phyloP scores from a whole-genome alignment of 2,329 filamentous ascomycete genomes.

The Claviceps quebecensis region DNA sequence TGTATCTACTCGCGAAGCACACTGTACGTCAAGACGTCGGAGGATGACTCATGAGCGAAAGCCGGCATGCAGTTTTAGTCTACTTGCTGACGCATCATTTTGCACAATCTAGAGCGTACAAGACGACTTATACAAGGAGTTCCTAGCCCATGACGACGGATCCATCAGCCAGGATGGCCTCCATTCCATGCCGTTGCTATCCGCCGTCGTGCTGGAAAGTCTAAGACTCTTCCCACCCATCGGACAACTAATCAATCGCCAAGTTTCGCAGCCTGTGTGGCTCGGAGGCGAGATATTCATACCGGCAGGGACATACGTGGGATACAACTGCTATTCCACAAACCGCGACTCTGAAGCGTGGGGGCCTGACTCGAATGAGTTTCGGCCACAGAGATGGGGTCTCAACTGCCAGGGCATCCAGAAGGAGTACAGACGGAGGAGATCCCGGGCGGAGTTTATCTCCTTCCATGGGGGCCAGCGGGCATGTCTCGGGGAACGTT shows the following conservation, averaged over 20 bases:
- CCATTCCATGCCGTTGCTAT: slow-evolving; percentile 26
- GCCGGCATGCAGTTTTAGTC: background rate
- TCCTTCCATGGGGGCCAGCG: slow-evolving; percentile 27
- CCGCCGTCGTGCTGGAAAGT: slow-evolving; percentile 29
- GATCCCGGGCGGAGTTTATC: slow-evolving; percentile 24
- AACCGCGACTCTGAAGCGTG: slow-evolving; percentile 20
- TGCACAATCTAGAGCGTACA: slow-evolving; percentile 13
- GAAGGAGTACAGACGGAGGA: slow-evolving; percentile 19
- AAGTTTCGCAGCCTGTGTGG: slow-evolving; percentile 12
- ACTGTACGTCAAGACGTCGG: slow-evolving; percentile 8
- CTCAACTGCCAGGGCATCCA: slow-evolving; percentile 19
- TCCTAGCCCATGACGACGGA: slow-evolving; percentile 9
- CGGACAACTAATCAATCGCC: slow-evolving; percentile 33
- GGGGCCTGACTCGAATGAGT: slow-evolving; percentile 21
- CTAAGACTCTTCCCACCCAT: slow-evolving; percentile 35
- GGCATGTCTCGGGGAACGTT: slow-evolving; percentile 26
- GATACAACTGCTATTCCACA: slow-evolving; percentile 26
- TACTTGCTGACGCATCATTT: background rate
- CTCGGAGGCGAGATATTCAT: slow-evolving; percentile 19
- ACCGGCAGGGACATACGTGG: slow-evolving; percentile 23
- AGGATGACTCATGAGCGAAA: no score
- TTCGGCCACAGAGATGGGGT: slow-evolving; percentile 26
- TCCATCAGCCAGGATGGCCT: slow-evolving; percentile 9
- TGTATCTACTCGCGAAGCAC: slow-evolving; percentile 23
- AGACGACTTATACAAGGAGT: slow-evolving; percentile 17